phyloP scores from a whole-genome alignment of 177 flowering plant species.

The Vitis hybrid region DNA sequence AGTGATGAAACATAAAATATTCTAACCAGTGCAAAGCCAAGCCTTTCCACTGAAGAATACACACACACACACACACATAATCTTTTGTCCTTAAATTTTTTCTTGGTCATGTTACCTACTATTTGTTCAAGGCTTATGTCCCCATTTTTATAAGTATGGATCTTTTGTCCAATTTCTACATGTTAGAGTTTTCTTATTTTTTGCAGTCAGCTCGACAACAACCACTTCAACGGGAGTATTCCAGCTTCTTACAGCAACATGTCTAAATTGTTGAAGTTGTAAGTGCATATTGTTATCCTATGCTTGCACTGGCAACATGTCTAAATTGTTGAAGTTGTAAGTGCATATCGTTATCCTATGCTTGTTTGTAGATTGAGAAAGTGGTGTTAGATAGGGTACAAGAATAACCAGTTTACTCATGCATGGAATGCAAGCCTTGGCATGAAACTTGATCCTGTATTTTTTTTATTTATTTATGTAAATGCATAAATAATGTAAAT shows the following conservation, averaged over 20 bases:
- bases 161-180: too few species aligned
- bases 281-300: constrained; percentile 31
- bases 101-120: background rate
- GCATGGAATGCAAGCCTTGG: background rate
- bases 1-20: too few species aligned
- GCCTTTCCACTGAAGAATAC: too few species aligned
- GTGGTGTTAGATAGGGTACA: background rate
- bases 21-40: too few species aligned
- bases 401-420: background rate
- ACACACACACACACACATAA: too few species aligned
- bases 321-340: constrained; percentile 77
- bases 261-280: constrained; percentile 74
- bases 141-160: too few species aligned
- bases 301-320: constrained; percentile 37
- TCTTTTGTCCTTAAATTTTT: background rate
- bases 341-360: constrained; percentile 21
- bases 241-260: constrained; percentile 76
- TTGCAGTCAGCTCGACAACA: constrained; percentile 95
- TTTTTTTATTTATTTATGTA: background rate
- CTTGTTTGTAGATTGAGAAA: background rate
- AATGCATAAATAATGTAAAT: background rate
- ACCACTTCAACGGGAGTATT: constrained; percentile 71
- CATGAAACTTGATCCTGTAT: background rate
- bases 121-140: background rate
- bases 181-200: constrained; percentile 6